phyloP scores from a whole-genome alignment of 108 stramenopile species.

The Nitzschia inconspicua region DNA sequence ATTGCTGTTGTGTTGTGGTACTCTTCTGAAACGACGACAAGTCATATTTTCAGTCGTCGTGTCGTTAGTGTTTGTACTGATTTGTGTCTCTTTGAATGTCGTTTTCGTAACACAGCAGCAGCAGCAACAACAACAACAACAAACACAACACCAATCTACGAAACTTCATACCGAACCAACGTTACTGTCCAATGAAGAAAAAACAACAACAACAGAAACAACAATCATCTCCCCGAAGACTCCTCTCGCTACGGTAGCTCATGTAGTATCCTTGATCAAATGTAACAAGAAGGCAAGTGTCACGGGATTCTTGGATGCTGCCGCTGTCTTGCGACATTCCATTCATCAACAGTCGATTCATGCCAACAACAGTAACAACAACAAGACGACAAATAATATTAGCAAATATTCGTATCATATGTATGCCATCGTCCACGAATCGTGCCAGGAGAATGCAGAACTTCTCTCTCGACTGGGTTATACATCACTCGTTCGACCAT shows the following conservation, averaged over 20 bases:
- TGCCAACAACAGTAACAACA: background rate
- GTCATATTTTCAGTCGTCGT: too few species aligned
- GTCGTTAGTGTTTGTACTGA: too few species aligned
- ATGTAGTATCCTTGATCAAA: conserved; percentile 72
- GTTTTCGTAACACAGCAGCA: too few species aligned
- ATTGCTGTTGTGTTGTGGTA: too few species aligned
- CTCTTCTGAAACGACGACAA: too few species aligned
- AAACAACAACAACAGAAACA: too few species aligned
- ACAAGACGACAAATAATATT: background rate
- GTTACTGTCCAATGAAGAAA: too few species aligned
- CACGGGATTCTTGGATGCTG: conserved; percentile 64
- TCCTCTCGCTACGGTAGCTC: too few species aligned
- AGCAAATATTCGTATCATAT: conserved; percentile 56
- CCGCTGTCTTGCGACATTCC: conserved; percentile 65
- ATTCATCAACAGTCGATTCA: conserved; percentile 58
- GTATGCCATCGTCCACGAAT: conserved; percentile 61
- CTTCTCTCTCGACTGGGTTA: conserved; percentile 52
- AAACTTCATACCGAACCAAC: too few species aligned
- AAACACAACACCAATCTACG: too few species aligned
- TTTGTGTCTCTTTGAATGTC: too few species aligned
- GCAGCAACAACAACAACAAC: background rate
- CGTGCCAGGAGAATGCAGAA: conserved; percentile 29
- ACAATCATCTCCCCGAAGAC: too few species aligned
- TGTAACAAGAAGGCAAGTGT: conserved; percentile 46
- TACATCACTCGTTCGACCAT: conserved; percentile 38